Evolutionary conservation across 139 green algal genomes (phyloP), one percentile per base, ranked within the genome.

Genomic region (Tetradesmus obliquus): DNA sequence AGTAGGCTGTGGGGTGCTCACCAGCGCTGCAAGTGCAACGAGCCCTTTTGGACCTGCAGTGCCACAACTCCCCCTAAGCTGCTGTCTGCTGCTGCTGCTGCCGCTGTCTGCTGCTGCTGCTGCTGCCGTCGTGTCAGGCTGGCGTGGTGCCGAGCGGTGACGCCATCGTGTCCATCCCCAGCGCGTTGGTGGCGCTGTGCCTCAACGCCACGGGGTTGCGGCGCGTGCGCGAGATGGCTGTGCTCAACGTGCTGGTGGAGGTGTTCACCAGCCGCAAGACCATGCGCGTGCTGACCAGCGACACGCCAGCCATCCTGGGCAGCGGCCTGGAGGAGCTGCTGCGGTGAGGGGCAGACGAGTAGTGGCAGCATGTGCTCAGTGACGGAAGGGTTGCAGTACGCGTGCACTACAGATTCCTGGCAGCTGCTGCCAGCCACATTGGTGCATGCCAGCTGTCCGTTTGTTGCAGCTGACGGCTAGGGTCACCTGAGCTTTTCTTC

Each of bases 241-340:
- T 94, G 7, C 93, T 99, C 74, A 84, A 93, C 13, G 89, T 89
- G 62, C 91, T 99, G 54, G 84, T 98, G 3, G 92, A 95, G 74
- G 95, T 99, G 15, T 98, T 99, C 94, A 98, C 95, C 13, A 90
- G 79, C 51, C 87, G 87, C 55, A 72, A 94, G 90, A 96, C 96
- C 84, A 71, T 92, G 57, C 89, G 85, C 54, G 88, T 93, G 1
- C 79, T 98, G 17, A 94, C 95, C 84, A 94, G 97, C 1, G 98
- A 99, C 76, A 97, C 95, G 1, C 93, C 97, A 2, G 93, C 90
- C 15, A 93, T 98, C 3, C 90, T 99, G 12, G 98, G 98, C 0
- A 90, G 95, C 0, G 94, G 95, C 4, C 84, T 99, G 79, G 98
- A 99, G 91, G 98, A 99, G 95, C 93, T 99, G 60, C 94, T 99